phyloP scores from a whole-genome alignment of 2,329 filamentous ascomycete genomes.

The Colletotrichum euphorbiae region DNA sequence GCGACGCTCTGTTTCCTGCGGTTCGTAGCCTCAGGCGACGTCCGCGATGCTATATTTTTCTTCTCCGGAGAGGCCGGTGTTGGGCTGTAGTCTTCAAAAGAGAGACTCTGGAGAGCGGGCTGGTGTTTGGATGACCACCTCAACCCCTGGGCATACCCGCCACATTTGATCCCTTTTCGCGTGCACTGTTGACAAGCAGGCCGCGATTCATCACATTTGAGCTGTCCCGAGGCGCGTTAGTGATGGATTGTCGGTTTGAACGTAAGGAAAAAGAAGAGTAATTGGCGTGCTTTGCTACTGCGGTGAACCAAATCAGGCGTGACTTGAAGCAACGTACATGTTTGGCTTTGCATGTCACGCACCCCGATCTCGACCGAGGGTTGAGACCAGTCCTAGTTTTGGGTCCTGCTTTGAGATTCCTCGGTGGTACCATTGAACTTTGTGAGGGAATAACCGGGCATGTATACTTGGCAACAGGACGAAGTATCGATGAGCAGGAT shows the following conservation, averaged over 20 bases:
- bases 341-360: constrained; percentile 48
- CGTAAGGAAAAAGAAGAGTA: too few relatives aligned
- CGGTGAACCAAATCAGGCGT: not conserved
- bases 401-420: constrained; percentile 7
- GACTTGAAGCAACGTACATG: constrained; percentile 37
- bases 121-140: constrained; percentile 58
- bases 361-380: constrained; percentile 47
- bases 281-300: not conserved
- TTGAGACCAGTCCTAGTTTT: constrained; percentile 35
- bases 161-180: constrained; percentile 46
- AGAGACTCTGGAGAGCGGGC: constrained; percentile 19
- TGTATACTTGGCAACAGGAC: not conserved
- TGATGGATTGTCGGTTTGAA: not conserved
- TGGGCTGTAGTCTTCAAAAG: not conserved
- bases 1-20: not conserved
- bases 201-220: constrained; percentile 49
- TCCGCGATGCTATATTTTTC: not conserved
- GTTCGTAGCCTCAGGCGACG: not conserved
- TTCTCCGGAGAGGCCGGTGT: not conserved
- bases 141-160: constrained; percentile 49
- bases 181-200: constrained; percentile 47
- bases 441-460: not conserved
- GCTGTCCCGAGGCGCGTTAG: constrained; percentile 37
- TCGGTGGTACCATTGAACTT: constrained; percentile 31
- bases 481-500: not conserved